Conservation (phyloP, 495 filamentous ascomycete species). For the Astrothelium subdiscretum region DNA sequence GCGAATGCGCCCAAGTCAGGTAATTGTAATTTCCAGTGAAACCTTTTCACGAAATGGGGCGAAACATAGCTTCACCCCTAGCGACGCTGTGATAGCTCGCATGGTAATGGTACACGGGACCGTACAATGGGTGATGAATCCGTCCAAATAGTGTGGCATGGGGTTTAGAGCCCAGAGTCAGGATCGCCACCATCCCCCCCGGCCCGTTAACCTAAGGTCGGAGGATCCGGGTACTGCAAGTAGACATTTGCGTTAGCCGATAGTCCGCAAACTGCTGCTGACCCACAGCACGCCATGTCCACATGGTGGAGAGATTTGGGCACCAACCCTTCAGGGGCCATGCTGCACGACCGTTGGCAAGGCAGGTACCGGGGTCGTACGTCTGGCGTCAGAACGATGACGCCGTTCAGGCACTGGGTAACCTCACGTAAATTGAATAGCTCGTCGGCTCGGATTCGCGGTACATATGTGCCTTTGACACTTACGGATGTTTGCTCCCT, state of each 20-base stretch:
- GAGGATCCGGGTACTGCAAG: not conserved
- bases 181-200: not conserved
- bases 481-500: no score
- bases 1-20: no score
- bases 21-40: no score
- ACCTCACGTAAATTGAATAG: no score
- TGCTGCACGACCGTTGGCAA: constrained; percentile 1
- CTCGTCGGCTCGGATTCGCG: no score
- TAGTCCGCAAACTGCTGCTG: no score
- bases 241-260: not conserved
- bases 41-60: not conserved
- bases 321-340: not conserved
- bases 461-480: no score
- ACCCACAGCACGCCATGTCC: no score
- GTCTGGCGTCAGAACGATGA: not conserved
- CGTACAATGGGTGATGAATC: not conserved
- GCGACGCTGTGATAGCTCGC: not conserved
- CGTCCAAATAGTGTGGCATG: not conserved
- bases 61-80: not conserved
- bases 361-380: not conserved
- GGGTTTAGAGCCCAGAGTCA: not conserved
- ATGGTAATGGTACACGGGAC: not conserved
- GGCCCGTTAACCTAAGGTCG: not conserved
- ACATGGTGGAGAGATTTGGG: not conserved
- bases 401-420: no score